phyloP scores from a whole-genome alignment of 1,139 yeast species.

The Eremothecium coryli region DNA sequence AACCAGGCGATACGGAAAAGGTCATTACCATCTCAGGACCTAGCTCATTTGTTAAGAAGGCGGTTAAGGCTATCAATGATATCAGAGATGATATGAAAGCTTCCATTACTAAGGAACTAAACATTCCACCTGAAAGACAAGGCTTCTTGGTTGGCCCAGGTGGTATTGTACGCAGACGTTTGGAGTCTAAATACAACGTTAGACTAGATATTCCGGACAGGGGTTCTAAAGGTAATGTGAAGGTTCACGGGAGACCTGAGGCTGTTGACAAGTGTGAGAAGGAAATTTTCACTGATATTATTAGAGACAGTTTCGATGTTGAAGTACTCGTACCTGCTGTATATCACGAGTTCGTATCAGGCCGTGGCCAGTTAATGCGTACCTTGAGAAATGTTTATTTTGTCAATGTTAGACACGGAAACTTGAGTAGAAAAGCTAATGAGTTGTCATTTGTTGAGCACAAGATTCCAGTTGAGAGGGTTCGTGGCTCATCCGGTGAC shows the following conservation, averaged over 20 bases:
- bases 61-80: constrained; percentile 53
- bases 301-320: constrained; percentile 35
- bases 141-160: constrained; percentile 73
- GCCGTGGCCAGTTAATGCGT: constrained; percentile 58
- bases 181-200: constrained; percentile 65
- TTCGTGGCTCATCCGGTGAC: constrained; percentile 39
- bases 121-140: constrained; percentile 66
- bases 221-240: constrained; percentile 36
- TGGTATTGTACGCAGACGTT: constrained; percentile 63
- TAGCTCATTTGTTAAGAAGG: constrained; percentile 59
- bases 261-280: constrained; percentile 48
- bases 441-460: constrained; percentile 37
- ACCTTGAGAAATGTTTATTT: constrained; percentile 44
- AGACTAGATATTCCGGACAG: constrained; percentile 60
- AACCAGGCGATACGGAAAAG: constrained; percentile 54
- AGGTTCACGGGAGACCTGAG: constrained; percentile 53
- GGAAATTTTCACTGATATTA: constrained; percentile 43
- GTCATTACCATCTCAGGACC: constrained; percentile 68
- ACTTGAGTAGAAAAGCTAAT: constrained; percentile 40
- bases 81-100: constrained; percentile 62
- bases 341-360: constrained; percentile 54
- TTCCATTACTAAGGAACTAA: constrained; percentile 46
- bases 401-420: constrained; percentile 59
- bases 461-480: constrained; percentile 43
- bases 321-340: constrained; percentile 49